Evolutionary conservation across 2,329 filamentous ascomycete species (phyloP), one percentile per base, ranked within the genome.

Genomic region (Aspergillus sp.): DNA sequence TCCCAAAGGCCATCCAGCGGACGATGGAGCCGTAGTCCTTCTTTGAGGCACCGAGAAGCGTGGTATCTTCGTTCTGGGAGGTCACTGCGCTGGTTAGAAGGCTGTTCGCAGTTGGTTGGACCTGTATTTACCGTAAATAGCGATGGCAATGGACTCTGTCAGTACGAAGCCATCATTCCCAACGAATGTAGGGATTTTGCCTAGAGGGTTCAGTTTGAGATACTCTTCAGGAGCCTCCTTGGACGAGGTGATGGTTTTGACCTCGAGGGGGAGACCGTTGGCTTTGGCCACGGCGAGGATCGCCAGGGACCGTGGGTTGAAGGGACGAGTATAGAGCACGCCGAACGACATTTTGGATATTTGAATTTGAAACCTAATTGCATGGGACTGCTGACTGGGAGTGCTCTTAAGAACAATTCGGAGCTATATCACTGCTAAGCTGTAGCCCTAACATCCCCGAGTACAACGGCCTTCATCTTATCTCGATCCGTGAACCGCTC

Each of bases 1-100:
- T 55, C 15, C 50, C 44, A 20, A 58, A 58, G 15, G 59, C 51
- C 52, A 61, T 61, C 59, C 59, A 56, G 51, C 53, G 54, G 15
- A 61, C 33, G 33, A 61, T 59, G 11, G 48, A 45, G 34, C 41
- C 20, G 45, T 59, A 61, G 37, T 61, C 56, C 19, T 49, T 33
- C 24, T 52, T 54, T 12, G 46, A 22, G 19, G 34, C 48, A 27
- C 59, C 59, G 17, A 61, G 56, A 4, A 61, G 52, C 2, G 56
- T 59, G 13, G 56, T 61, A 17, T 53, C 22, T 17, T 56, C 48
- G 19, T 57, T 50, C 50, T 59, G 49, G 5, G 52, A 48, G 11
- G 56, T 51, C n/a, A 61, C 59, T 61, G 37, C 15, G 9, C 37
- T 27, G 24, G 24, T 27, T 27, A 27, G 24, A 20, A 27, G 24